Evolutionary conservation across 768 basidiomycete genomes (phyloP), one percentile per base, ranked within the genome.

Genomic region (Leccinum imitatum): DNA sequence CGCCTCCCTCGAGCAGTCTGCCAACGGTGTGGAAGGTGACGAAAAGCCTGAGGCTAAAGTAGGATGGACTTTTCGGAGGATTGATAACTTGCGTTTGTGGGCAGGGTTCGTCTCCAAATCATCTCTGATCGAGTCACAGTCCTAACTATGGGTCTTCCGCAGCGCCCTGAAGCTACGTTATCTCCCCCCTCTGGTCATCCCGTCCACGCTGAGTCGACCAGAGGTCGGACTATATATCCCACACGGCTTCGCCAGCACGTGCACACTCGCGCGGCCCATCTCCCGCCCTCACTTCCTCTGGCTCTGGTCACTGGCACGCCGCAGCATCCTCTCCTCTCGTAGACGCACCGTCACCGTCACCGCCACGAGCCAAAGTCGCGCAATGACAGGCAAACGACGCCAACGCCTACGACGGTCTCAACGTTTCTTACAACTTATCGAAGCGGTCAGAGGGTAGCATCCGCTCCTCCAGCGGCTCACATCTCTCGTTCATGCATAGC

Each of bases 81-180:
- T 86, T 2, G 94, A 95, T 72, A 96, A 95, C 69, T 74, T 96
- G 30, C 79, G 91, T 27, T 71, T 93, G 19, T 95, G 91, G 88
- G 87, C 84, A 47, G 93, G 89, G 91, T 93, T 69, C 55, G 89
- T 83, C 21, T 39, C 35, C 33, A 27, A 27, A 1, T 11, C 8
- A 8, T 30, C 6, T 10, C 3, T 27, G 23, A 35, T 39, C 8
- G 33, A 39, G 41, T 37, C 21, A 6, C 10, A 21, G 10, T 4
- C 0, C 50, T 60, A 48, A 63, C 53, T 19, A 48, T 44, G 15
- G 27, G 59, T 50, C 58, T 33, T 60, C n/a, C 23, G 5, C 25
- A 89, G 92, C 2, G 93, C 93, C 0, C 76, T 95, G 62, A 93
- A 91, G 67, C 76, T 95, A 27, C 87, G 93, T n/a, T 95, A 95